Evolutionary conservation across 2,329 filamentous ascomycete genomes (phyloP).

Genomic region (Chrysoporthe cubensis): DNA sequence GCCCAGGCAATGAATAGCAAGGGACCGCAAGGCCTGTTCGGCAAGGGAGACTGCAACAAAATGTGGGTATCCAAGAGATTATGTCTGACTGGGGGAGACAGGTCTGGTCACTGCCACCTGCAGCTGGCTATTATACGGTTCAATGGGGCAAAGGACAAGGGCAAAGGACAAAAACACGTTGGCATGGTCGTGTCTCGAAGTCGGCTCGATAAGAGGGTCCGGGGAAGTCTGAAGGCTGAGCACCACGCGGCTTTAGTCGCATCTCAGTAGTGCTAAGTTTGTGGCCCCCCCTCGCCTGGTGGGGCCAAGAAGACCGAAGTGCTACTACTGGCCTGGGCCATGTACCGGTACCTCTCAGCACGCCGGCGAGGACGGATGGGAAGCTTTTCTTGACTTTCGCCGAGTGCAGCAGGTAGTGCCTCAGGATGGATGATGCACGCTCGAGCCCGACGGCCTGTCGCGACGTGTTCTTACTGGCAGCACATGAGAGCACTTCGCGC

Average conservation of each 20-base stretch:
- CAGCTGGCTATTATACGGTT: neutral
- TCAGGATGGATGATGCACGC: neutral
- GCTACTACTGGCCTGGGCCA: neutral
- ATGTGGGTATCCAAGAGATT: slow-evolving; percentile 5
- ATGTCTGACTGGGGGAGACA: neutral
- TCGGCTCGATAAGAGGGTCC: slow-evolving; percentile 9
- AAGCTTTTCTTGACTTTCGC: neutral
- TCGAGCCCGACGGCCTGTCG: neutral
- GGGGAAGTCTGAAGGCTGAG: slow-evolving; percentile 8
- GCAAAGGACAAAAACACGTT: neutral
- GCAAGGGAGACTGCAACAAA: slow-evolving; percentile 8
- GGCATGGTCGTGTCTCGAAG: slow-evolving; percentile 14
- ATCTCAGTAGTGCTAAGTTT: neutral
- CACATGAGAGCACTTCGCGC: too few species aligned
- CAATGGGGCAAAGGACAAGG: neutral
- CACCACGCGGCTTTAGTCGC: slow-evolving; percentile 3
- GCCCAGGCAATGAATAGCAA: neutral
- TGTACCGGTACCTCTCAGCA: slow-evolving; percentile 3
- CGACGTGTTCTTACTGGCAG: too few species aligned
- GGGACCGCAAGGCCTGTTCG: neutral
- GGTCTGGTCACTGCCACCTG: neutral
- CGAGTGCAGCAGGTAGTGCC: neutral
- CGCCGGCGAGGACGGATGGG: too few species aligned
- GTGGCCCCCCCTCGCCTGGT: neutral
- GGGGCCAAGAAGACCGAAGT: neutral